Conservation (phyloP, 495 filamentous ascomycete species). For the Tuber microsphaerosporum region DNA sequence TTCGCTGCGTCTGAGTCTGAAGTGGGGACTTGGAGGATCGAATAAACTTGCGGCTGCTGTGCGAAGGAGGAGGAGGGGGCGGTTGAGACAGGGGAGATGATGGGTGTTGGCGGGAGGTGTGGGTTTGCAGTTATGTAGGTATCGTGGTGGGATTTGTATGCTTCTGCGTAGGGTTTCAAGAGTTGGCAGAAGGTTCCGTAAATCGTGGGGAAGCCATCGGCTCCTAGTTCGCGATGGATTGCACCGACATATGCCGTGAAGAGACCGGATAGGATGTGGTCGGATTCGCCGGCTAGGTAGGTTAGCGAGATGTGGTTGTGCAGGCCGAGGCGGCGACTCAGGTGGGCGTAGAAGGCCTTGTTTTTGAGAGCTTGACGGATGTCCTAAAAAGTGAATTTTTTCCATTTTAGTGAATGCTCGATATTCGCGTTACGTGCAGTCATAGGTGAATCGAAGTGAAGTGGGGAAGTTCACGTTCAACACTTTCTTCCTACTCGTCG, state of each 20-base stretch:
- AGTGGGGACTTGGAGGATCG: conserved; percentile 6
- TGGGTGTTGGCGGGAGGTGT: not conserved
- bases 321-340: conserved; percentile 24
- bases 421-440: not conserved
- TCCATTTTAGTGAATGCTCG: not conserved
- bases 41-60: not conserved
- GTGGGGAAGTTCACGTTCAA: conserved; percentile 18
- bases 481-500: conserved; percentile 11
- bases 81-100: not conserved
- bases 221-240: conserved; percentile 28
- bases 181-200: conserved; percentile 27
- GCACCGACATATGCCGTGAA: conserved; percentile 36
- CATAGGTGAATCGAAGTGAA: not conserved
- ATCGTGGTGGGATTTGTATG: conserved; percentile 21
- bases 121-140: conserved; percentile 9
- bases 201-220: conserved; percentile 18
- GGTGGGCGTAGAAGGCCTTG: conserved; percentile 33
- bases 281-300: conserved; percentile 19
- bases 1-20: conserved; percentile 20
- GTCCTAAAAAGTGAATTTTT: conserved; percentile 16
- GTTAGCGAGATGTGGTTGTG: conserved; percentile 23
- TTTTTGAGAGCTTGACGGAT: conserved; percentile 26
- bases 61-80: not conserved
- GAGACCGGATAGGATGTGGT: conserved; percentile 31
- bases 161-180: conserved; percentile 24